Conservation (phyloP, 73 alveolate genomes). For the Uronychia setigera region DNA sequence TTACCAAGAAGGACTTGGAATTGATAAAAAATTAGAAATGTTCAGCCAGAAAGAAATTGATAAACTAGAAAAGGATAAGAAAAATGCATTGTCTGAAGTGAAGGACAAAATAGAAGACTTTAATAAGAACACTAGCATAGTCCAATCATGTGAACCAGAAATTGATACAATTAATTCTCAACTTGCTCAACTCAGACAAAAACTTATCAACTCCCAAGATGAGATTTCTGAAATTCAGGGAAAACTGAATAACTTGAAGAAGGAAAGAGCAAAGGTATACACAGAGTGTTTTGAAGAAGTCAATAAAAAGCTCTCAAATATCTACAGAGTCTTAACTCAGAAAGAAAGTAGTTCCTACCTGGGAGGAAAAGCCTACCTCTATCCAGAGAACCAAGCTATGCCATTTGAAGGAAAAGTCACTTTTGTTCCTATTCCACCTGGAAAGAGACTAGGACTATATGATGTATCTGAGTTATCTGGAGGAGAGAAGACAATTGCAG, state of each 20-base stretch:
- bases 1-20: conserved; percentile 60
- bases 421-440: conserved; percentile 93
- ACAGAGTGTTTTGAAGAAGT: conserved; percentile 78
- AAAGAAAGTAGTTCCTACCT: conserved; percentile 63
- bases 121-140: conserved; percentile 70
- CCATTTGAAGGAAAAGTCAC: conserved; percentile 90
- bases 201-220: conserved; percentile 64
- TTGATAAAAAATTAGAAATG: background rate
- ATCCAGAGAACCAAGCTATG: conserved; percentile 79
- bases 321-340: conserved; percentile 78
- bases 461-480: conserved; percentile 91
- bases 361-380: conserved; percentile 89
- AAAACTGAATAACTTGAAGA: conserved; percentile 64
- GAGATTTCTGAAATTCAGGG: conserved; percentile 65
- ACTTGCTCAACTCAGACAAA: conserved; percentile 63
- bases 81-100: conserved; percentile 23
- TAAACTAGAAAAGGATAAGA: conserved; percentile 56
- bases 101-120: conserved; percentile 71
- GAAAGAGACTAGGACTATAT: conserved; percentile 78
- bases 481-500: conserved; percentile 96
- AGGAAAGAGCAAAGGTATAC: conserved; percentile 76
- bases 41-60: conserved; percentile 62
- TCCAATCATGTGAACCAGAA: conserved; percentile 38
- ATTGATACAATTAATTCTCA: conserved; percentile 70
- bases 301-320: conserved; percentile 52